Conservation (phyloP, 371 early-diverging fungal genomes). For the Chytridiales sp. region DNA sequence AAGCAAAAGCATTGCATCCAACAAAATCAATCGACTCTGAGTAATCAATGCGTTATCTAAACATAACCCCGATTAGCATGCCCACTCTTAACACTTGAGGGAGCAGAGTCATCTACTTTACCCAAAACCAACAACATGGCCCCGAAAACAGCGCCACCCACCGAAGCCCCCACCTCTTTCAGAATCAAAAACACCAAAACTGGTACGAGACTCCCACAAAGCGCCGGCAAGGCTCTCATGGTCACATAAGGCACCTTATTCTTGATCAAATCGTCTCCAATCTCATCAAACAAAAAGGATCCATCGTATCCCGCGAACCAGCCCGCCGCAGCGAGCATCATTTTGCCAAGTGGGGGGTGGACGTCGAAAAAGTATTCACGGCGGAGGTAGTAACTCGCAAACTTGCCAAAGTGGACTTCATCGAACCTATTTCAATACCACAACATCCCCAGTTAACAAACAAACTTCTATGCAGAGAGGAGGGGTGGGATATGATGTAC, state of each 20-base stretch:
- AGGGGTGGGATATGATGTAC: neutral
- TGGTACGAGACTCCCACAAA: conserved; percentile 74
- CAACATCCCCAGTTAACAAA: too few species aligned
- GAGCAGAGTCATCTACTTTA: conserved; percentile 31
- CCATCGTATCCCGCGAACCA: conserved; percentile 93
- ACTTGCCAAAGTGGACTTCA: conserved; percentile 99
- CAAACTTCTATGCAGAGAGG: too few species aligned
- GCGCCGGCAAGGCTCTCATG: conserved; percentile 77
- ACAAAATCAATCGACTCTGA: conserved; percentile 88
- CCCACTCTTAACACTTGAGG: too few species aligned
- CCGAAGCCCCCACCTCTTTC: conserved; percentile 81
- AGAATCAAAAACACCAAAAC: conserved; percentile 82
- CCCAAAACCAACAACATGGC: conserved; percentile 82
- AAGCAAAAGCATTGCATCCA: conserved; percentile 90
- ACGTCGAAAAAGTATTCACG: conserved; percentile 97
- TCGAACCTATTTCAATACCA: conserved; percentile 61
- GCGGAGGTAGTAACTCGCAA: conserved; percentile 92
- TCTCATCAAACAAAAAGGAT: conserved; percentile 89
- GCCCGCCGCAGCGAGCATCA: conserved; percentile 87
- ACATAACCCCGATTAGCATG: neutral
- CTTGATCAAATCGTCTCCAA: conserved; percentile 84
- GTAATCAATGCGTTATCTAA: conserved; percentile 87
- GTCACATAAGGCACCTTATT: conserved; percentile 89
- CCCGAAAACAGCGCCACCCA: conserved; percentile 69
- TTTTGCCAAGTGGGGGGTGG: conserved; percentile 98